Conservation (phyloP, 768 basidiomycete genomes). For the Aureoboletus auriporus region DNA sequence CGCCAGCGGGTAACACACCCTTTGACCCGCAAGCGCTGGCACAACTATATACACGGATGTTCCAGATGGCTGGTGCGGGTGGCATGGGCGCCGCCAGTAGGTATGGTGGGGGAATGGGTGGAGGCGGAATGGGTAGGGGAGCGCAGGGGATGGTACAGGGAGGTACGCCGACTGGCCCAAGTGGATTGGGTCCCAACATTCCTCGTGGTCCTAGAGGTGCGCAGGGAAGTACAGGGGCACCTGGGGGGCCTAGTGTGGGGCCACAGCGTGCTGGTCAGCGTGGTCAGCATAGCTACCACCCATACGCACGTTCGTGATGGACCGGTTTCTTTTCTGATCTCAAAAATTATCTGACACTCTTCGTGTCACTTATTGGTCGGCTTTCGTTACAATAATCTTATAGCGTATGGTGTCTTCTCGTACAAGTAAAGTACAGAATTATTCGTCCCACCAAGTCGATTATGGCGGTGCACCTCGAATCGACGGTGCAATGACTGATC, state of each 20-base stretch:
- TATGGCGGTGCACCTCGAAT: too few species aligned
- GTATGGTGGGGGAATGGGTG: slow-evolving; percentile 32
- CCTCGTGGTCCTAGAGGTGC: slow-evolving; percentile 65
- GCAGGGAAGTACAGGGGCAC: slow-evolving; percentile 46
- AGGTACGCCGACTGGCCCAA: slow-evolving; percentile 32
- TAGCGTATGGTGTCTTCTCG: too few species aligned
- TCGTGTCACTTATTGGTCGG: slow-evolving; percentile 1
- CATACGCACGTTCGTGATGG: slow-evolving; percentile 62
- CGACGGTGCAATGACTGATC: too few species aligned
- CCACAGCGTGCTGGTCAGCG: slow-evolving; percentile 68
- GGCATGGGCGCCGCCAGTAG: slow-evolving; percentile 34
- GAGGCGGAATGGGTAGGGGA: slow-evolving; percentile 40
- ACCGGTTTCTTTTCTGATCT: neutral
- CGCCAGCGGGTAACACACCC: slow-evolving; percentile 46
- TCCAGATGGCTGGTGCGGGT: slow-evolving; percentile 70
- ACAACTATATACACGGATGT: slow-evolving; percentile 93
- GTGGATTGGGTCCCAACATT: slow-evolving; percentile 52
- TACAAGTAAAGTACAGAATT: too few species aligned
- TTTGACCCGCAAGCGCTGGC: slow-evolving; percentile 95
- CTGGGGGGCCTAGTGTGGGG: slow-evolving; percentile 55
- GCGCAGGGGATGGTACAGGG: slow-evolving; percentile 38
- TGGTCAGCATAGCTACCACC: slow-evolving; percentile 81
- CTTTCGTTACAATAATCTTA: neutral
- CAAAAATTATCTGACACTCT: slow-evolving; percentile 12
- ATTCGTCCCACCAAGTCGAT: too few species aligned